Evolutionary conservation across 2,329 filamentous ascomycete genomes (phyloP), one percentile per base, ranked within the genome.

Genomic region (Talaromyces sp.): DNA sequence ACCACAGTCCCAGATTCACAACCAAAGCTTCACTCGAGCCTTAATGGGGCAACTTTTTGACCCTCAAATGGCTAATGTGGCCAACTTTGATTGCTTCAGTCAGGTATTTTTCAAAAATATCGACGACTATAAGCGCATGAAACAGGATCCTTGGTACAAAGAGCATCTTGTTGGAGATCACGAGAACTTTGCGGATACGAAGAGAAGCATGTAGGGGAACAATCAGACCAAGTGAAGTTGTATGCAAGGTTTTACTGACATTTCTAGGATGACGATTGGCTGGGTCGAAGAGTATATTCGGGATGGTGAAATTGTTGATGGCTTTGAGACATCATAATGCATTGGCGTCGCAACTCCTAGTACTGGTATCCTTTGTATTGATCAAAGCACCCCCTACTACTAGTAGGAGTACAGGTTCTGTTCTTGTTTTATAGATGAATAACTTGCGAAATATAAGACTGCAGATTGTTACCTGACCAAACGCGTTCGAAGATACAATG

Each of bases 121-220:
- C 1, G 74, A 79, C 4, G 70, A 78, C 51, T 82, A 77, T 61
- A 76, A 76, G 60, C 57, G 63, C 6, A 77, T 82, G 70, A 80
- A 80, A 61, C 50, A 74, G 13, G 79, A 82, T 60, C 75, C 78
- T 2, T 79, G 67, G 66, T 82, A 79, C 57, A 76, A 77, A 64
- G 59, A 78, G 55, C 67, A 77, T 51, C 54, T 82, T 16, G 57
- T 72, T 0, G 60, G 61, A 2, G 79, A 81, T 57, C 77, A 81
- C 63, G 75, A 78, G 57, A 76, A 77, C 3, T 81, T 81, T 66
- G 79, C 78, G 0, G 78, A 82, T 58, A 79, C 75, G 1, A 75
- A 75, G 57, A 68, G 67, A 52, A 79, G 44, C 44, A 5, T 9
- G 44, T 47, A 37, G 10, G 44, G n/a, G n/a, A n/a, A n/a, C n/a